A percentile compares a stretch with the other conserved stretches of the same genome.
phyloP scores from a whole-genome alignment of 192 early-diverging fungal genomes.

The Umbelopsis ramanniana region DNA sequence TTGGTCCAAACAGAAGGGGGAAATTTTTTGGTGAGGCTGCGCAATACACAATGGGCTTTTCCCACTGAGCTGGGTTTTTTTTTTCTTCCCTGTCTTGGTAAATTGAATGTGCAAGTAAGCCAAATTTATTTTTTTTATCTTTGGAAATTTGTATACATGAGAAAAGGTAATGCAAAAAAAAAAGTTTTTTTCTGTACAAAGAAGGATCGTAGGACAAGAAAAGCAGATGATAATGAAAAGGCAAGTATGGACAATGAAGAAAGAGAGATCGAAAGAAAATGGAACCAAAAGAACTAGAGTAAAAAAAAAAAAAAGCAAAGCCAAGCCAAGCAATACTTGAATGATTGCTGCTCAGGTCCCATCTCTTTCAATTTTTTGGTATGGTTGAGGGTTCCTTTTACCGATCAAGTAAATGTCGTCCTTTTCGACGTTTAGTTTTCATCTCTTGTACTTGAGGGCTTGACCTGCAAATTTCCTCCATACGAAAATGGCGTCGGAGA shows the following conservation, averaged over 20 bases:
- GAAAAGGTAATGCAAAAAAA: conserved; percentile 6
- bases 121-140: background rate
- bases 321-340: too few relatives aligned
- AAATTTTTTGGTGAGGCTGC: too few relatives aligned
- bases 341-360: too few relatives aligned
- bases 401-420: background rate
- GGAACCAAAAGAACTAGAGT: background rate
- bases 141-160: background rate
- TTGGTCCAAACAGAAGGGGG: too few relatives aligned
- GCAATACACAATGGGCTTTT: too few relatives aligned
- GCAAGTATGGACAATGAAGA: conserved; percentile 11
- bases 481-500: conserved; percentile 65
- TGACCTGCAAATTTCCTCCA: conserved; percentile 56
- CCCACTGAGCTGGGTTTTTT: too few relatives aligned
- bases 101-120: conserved; percentile 1
- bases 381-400: background rate
- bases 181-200: conserved; percentile 19
- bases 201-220: background rate
- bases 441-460: conserved; percentile 37
- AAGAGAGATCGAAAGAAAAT: background rate
- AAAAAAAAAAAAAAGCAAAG: background rate
- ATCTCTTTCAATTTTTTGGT: too few relatives aligned
- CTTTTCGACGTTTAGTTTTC: conserved; percentile 20
- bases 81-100: background rate
- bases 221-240: background rate